Base-by-base conservation (phyloP, 1,139 yeast species). In the Magnusiomyces starmeri region DNA sequence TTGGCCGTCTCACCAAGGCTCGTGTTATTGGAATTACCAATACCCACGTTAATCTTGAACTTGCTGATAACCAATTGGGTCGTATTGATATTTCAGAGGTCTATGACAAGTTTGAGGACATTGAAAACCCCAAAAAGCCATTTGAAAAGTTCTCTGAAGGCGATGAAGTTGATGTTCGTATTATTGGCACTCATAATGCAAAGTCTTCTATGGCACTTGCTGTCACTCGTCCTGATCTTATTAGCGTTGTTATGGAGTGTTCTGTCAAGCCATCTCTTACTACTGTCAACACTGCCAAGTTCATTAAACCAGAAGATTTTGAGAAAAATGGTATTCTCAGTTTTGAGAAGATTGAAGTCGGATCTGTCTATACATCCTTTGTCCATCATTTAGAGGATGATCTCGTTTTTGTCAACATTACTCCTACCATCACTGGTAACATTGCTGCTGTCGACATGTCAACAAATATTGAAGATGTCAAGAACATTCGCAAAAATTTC, bases 31-130 rank as follows among this genome's bases (percentile, higher is more conserved):
- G 83, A 1, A 76, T 86, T 47, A 85, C 85, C 63, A 81, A 79
- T 49, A 82, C 89, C 10, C 94, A 87, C 68, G 72, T 90, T 60
- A 82, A 83, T 62, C 83, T 90, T 42, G 78, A 77, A 54, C 72
- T 89, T 52, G 90, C 94, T 48, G 95, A 85, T 55, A 83, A 85
- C 63, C 74, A 83, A 57, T 85, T 80, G 62, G 97, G 96, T 43
- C 78, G 95, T 65, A 71, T 90, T 53, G 96, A 87, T 62, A 75
- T 83, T 21, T 78, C 92, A 9, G 85, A 86, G 66, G 73, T 85
- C 51, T 85, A 79, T 68, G 82, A 81, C 49, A 60, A 66, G 0
- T 69, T 72, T 58, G 69, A 73, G 2, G 84, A 81, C 39, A 84
- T 88, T 50, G 70, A 74, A 53, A 81, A 87, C 63, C 67, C 67